A percentile compares a stretch with the other conserved stretches of the same genome.
Evolutionary conservation across 1,284 basidiomycete genomes (phyloP).

Genomic region (Ustilago tritici): DNA sequence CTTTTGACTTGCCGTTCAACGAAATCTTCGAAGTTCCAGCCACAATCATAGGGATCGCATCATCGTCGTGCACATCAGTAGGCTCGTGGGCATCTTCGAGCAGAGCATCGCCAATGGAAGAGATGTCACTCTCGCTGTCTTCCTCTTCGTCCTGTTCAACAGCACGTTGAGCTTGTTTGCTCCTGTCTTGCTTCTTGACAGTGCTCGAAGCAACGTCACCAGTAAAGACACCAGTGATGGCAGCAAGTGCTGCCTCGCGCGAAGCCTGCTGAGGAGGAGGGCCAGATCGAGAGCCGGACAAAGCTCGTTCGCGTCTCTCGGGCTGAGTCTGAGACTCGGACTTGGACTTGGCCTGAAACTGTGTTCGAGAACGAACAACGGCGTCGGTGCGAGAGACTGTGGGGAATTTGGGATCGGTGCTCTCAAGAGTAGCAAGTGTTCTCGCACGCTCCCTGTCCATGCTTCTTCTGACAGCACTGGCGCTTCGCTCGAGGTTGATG

Average conservation of each 20-base stretch:
- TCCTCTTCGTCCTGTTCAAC: conserved; percentile 14
- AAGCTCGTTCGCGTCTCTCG: conserved; percentile 11
- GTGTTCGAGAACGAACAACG: conserved; percentile 24
- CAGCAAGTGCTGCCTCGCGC: conserved; percentile 46
- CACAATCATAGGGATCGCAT: conserved; percentile 26
- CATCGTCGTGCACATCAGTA: conserved; percentile 49
- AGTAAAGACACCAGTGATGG: conserved; percentile 38
- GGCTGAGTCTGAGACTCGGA: conserved; percentile 5
- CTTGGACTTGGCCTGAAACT: conserved; percentile 1
- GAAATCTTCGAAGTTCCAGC: conserved; percentile 16
- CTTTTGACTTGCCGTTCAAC: conserved; percentile 5
- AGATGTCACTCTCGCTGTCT: conserved; percentile 18
- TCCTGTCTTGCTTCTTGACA: conserved; percentile 20
- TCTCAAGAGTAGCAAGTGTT: conserved; percentile 36
- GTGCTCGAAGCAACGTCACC: conserved; percentile 23
- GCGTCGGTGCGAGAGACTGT: conserved; percentile 32
- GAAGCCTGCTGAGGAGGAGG: conserved; percentile 24
- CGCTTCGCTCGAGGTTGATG: conserved; percentile 23
- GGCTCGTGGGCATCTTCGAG: conserved; percentile 43
- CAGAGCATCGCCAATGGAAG: conserved; percentile 26
- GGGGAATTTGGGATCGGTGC: conserved; percentile 23
- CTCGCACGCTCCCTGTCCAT: conserved; percentile 41
- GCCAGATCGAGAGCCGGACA: conserved; percentile 13
- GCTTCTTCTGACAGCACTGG: conserved; percentile 37
- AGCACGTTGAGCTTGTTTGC: neutral